Evolutionary conservation across 768 basidiomycete genomes (phyloP), one percentile per base, ranked within the genome.

Genomic region (Boletus tylopilopsis): DNA sequence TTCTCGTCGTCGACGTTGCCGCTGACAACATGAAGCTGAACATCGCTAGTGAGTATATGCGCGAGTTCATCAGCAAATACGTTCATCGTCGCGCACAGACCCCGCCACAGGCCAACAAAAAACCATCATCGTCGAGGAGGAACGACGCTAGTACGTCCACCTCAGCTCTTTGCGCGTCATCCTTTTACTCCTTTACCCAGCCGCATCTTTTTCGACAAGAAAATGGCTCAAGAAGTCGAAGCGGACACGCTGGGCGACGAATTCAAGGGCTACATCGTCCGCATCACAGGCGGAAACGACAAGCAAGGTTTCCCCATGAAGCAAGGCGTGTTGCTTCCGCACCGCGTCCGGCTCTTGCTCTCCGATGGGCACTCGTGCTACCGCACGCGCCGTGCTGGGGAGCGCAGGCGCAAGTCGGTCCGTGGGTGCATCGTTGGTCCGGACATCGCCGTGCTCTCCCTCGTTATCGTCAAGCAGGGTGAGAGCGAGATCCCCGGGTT

Each of bases 251-350:
- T 97, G 60, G 93, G 94, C 62, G 89, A 95, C 68, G 95, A 98
- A 77, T 98, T 84, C 81, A 91, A 90, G 71, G 95, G 95, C 50
- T 97, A 96, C 76, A 74, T 97, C 70, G 83, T 96, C 80, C 87
- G 93, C 64, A 90, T 99, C 77, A 94, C 91, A 25, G 94, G 94
- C 63, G 92, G 95, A 56, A 97, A 97, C 79, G 94, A 97, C 84
- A 92, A 93, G 77, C 91, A 94, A 71, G 93, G 94, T 67, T 95
- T 96, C 81, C 93, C 94, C 41, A 96, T 97, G 93, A 98, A 98
- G 75, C 95, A 99, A 76, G 94, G 95, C 76, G 90, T 97, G 59
- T 88, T 98, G 54, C 81, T 95, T 64, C 91, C 91, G 51, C 69
- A 91, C 76, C 94, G 95, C 81, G 91, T 94, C 62, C 78, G 82